Evolutionary conservation across 257 asterid species (phyloP).

Genomic region (Ehretia macrophylla): DNA sequence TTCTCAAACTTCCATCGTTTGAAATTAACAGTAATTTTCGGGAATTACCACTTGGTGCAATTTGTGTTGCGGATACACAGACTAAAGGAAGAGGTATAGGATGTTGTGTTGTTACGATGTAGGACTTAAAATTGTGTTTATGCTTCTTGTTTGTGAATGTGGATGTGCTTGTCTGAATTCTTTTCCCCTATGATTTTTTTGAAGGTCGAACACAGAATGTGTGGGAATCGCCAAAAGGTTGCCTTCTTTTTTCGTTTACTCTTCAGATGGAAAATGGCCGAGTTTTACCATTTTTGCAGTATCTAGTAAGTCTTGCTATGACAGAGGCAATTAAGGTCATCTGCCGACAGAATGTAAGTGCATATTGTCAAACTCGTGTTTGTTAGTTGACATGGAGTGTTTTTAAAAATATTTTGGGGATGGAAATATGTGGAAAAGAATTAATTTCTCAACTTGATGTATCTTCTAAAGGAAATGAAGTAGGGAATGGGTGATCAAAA

Average conservation of each 20-base stretch:
- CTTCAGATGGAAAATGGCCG: constrained; percentile 92
- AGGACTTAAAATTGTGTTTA: background rate
- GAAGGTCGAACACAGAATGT: constrained; percentile 78
- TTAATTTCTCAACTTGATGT: too few species aligned
- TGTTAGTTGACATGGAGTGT: background rate
- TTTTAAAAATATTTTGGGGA: background rate
- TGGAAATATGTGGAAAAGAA: too few species aligned
- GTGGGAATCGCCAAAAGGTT: constrained; percentile 97
- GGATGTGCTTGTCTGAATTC: constrained; percentile 11
- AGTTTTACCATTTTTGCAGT: constrained; percentile 84
- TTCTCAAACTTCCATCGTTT: constrained; percentile 7
- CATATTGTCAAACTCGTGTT: constrained; percentile 5
- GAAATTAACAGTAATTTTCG: constrained; percentile 56
- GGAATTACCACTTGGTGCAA: constrained; percentile 81
- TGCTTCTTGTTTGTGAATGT: background rate
- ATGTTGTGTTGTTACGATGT: constrained; percentile 5
- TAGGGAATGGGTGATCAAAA: too few species aligned
- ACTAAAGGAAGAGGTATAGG: constrained; percentile 82
- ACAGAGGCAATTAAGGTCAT: constrained; percentile 79
- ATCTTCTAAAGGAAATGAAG: too few species aligned
- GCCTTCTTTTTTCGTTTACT: constrained; percentile 87
- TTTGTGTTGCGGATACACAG: constrained; percentile 84
- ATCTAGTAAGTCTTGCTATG: constrained; percentile 83
- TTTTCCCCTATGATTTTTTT: constrained; percentile 11
- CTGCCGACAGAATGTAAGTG: constrained; percentile 58